Conservation (phyloP, 805 yeast species). For the Sugiyamaella mastotermitis region DNA sequence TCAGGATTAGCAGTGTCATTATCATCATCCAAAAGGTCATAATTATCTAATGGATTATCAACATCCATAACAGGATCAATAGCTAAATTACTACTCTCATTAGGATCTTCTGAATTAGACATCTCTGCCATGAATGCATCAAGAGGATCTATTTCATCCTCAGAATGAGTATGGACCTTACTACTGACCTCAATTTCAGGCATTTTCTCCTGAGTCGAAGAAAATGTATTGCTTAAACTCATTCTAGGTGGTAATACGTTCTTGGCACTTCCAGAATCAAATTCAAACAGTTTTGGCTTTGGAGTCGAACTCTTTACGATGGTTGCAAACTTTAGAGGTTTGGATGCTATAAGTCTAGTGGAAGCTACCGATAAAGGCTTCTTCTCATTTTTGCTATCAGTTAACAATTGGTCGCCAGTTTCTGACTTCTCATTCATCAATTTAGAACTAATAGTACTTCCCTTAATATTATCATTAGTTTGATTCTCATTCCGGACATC, state of each 20-base stretch:
- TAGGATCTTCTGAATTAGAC: slow-evolving; percentile 8
- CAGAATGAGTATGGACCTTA: slow-evolving; percentile 13
- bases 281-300: background rate
- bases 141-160: slow-evolving; percentile 38
- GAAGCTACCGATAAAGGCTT: background rate
- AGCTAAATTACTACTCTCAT: slow-evolving; percentile 1
- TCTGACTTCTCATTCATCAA: slow-evolving; percentile 6
- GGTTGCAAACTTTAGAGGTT: background rate
- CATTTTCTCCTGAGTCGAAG: background rate
- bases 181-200: slow-evolving; percentile 1
- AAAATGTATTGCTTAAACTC: no score
- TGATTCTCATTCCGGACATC: background rate
- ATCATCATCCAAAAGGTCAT: slow-evolving; percentile 25
- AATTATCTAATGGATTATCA: slow-evolving; percentile 13
- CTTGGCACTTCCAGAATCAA: background rate
- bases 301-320: background rate
- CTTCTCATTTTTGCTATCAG: background rate
- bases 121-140: slow-evolving; percentile 40
- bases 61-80: background rate
- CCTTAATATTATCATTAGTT: slow-evolving; percentile 8
- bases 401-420: slow-evolving; percentile 1
- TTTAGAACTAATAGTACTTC: background rate
- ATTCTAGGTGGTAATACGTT: background rate
- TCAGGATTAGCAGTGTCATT: slow-evolving; percentile 27
- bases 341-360: background rate